Conservation (phyloP, 768 basidiomycete species). For the Pisolithus microcarpus region DNA sequence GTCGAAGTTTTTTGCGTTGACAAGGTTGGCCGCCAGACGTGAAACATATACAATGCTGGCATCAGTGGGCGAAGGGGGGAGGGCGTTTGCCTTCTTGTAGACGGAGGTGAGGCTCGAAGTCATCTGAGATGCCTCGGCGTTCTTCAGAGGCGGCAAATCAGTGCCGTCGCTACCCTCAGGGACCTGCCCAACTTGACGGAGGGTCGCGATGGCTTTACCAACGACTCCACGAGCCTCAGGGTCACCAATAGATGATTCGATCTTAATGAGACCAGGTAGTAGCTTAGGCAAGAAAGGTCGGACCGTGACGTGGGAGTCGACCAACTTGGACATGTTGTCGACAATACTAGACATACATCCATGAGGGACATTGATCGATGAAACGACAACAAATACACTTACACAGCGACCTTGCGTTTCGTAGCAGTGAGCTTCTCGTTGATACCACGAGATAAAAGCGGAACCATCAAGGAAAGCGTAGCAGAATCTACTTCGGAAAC, state of each 20-base stretch:
- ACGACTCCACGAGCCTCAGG: slow-evolving; percentile 95
- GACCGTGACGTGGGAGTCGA: slow-evolving; percentile 90
- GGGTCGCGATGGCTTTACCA: slow-evolving; percentile 86
- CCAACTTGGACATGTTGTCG: slow-evolving; percentile 98
- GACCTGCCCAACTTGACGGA: slow-evolving; percentile 91
- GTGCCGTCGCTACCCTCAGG: slow-evolving; percentile 81
- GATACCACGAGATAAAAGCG: slow-evolving; percentile 89
- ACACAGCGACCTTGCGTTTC: slow-evolving; percentile 97
- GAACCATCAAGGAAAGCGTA: slow-evolving; percentile 96
- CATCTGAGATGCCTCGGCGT: slow-evolving; percentile 63
- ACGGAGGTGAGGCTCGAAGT: slow-evolving; percentile 59
- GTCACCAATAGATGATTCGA: slow-evolving; percentile 90
- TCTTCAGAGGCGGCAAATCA: slow-evolving; percentile 79
- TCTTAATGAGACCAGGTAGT: slow-evolving; percentile 92
- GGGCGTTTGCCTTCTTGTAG: slow-evolving; percentile 78
- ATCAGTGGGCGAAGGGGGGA: slow-evolving; percentile 50
- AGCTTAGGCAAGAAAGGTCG: slow-evolving; percentile 96
- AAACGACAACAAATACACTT: slow-evolving; percentile 28
- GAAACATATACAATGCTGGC: slow-evolving; percentile 63
- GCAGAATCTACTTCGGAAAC: slow-evolving; percentile 98
- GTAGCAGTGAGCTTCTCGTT: slow-evolving; percentile 91
- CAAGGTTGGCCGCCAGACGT: slow-evolving; percentile 75
- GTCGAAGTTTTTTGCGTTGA: slow-evolving; percentile 90
- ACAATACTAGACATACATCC: slow-evolving; percentile 52
- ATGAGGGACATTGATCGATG: slow-evolving; percentile 15